Evolutionary conservation across 1,139 yeast genomes (phyloP), one percentile per base, ranked within the genome.

Genomic region (Kluyveromyces marxianus): DNA sequence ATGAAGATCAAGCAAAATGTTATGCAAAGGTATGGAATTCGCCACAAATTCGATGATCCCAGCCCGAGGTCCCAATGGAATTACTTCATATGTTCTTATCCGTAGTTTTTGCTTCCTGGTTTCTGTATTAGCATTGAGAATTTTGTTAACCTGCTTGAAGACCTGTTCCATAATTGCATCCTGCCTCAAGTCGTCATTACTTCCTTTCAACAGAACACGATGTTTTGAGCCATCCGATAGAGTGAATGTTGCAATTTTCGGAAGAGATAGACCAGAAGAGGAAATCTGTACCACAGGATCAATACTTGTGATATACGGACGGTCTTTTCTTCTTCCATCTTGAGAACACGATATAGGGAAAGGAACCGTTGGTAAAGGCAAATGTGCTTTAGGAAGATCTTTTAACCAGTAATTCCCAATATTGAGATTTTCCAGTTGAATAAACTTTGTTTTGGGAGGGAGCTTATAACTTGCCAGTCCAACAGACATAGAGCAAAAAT

Each of bases 141-240:
- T 75, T n/a, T 70, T 67, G 58, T 90, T 88, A 24, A 89, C 96
- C 60, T 89, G 87, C 28, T 75, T 83, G 63, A 94, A 94, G 1
- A 92, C 97, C 60, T 92, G 98, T 61, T 90, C 95, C 98, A 94
- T 94, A 50, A 92, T 87, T 0, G 95, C 86, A 65, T 94, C 99
- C 64, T 94, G 98, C 46, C 98, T 70, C 46, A 92, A 67, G 65
- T 94, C 98, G 65, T 94, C 98, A 4, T 87, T 76, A 3, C 95
- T 90, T 29, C 88, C 86, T 59, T 94, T 94, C 54, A 89, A 69
- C 25, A 92, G 68, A 59, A 83, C 73, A 47, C 70, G 77, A 49
- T 77, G 82, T 0, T 51, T 57, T 0, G 63, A 54, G 0, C 97
- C 97, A 57, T 79, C 75, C 0, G 79, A 70, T 24, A 82, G 66